A percentile compares a stretch with the other conserved stretches of the same genome.
phyloP scores from a whole-genome alignment of 148 eudicot genomes.

The Rhododendron kiyosumense region DNA sequence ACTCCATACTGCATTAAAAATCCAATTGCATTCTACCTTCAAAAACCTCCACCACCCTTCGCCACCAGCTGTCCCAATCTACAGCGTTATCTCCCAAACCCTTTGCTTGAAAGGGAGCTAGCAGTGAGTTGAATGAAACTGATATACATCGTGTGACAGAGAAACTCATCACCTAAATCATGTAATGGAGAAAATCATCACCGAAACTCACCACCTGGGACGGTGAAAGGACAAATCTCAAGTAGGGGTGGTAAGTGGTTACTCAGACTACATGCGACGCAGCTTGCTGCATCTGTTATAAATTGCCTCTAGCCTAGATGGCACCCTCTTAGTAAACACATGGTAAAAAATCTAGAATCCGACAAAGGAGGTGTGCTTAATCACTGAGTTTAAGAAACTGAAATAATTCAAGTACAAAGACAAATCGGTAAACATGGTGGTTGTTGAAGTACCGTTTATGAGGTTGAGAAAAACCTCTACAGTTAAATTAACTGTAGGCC shows the following conservation, averaged over 20 bases:
- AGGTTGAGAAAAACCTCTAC: conserved; percentile 15
- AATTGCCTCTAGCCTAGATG: background rate
- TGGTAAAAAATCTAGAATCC: background rate
- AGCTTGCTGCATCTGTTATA: background rate
- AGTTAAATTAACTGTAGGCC: conserved; percentile 24
- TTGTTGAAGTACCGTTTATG: conserved; percentile 27
- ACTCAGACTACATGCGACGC: background rate
- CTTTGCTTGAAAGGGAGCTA: background rate
- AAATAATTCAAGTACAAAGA: background rate
- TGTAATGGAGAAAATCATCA: background rate
- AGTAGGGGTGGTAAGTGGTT: background rate
- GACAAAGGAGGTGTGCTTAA: background rate
- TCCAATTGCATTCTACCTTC: background rate
- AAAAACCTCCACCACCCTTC: background rate
- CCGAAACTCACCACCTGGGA: background rate
- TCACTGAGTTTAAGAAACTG: background rate
- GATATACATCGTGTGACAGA: background rate
- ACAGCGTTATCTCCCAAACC: background rate
- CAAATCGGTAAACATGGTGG: background rate
- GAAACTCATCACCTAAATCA: background rate
- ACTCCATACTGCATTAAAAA: background rate
- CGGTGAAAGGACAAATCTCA: background rate
- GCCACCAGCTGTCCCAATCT: background rate
- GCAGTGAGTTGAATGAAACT: background rate
- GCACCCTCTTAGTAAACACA: background rate